Conservation (phyloP, 192 early-diverging fungal species). For the Coemansia sp. region DNA sequence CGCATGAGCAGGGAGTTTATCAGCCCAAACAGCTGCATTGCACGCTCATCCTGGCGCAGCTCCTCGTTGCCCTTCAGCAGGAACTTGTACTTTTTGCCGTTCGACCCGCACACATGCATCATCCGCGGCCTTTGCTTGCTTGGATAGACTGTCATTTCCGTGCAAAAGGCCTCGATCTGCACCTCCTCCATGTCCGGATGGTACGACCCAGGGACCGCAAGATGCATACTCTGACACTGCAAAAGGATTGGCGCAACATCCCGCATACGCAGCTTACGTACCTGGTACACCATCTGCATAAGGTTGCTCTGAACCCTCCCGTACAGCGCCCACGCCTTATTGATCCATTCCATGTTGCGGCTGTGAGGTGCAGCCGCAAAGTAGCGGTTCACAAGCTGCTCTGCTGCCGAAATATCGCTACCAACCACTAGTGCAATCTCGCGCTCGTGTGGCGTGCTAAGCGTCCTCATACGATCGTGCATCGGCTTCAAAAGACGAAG, state of each 20-base stretch:
- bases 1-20: slow-evolving; percentile 86
- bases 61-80: slow-evolving; percentile 97
- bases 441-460: slow-evolving; percentile 86
- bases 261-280: slow-evolving; percentile 16
- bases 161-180: slow-evolving; percentile 78
- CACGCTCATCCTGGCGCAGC: slow-evolving; percentile 95
- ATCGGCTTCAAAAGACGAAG: slow-evolving; percentile 81
- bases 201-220: slow-evolving; percentile 88
- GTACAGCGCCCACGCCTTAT: neutral
- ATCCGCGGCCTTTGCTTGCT: slow-evolving; percentile 91
- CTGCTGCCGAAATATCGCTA: slow-evolving; percentile 80
- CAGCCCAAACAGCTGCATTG: slow-evolving; percentile 97
- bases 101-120: slow-evolving; percentile 81
- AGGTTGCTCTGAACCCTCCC: neutral
- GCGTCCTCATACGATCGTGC: slow-evolving; percentile 69
- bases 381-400: slow-evolving; percentile 82
- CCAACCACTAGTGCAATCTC: slow-evolving; percentile 92
- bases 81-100: slow-evolving; percentile 87
- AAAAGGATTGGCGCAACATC: slow-evolving; percentile 88
- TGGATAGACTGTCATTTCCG: slow-evolving; percentile 78
- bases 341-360: neutral
- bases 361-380: slow-evolving; percentile 23
- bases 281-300: neutral
- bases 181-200: slow-evolving; percentile 81
- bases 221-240: slow-evolving; percentile 79